phyloP scores from a whole-genome alignment of 2,329 filamentous ascomycete genomes.

The Emmonsiellopsis sp. region DNA sequence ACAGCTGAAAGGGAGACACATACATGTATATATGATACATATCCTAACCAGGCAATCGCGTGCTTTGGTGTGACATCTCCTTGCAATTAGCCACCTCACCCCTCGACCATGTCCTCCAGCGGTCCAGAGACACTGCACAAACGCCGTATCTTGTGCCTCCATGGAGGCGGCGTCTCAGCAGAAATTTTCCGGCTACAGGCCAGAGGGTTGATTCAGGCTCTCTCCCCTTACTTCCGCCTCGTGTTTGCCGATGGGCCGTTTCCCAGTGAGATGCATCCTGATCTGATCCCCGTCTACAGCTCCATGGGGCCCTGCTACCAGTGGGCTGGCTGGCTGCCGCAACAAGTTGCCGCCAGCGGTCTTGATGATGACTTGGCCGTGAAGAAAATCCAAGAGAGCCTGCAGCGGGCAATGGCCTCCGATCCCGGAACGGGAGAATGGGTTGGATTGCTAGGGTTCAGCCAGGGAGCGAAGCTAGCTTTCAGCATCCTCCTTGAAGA shows the following conservation, averaged over 20 bases:
- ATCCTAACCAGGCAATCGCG: too few species aligned
- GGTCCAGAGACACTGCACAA: conserved; percentile 22
- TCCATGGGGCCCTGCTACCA: conserved; percentile 55
- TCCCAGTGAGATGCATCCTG: conserved; percentile 50
- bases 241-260: conserved; percentile 64
- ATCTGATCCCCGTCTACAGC: conserved; percentile 55
- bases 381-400: conserved; percentile 39
- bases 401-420: conserved; percentile 31
- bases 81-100: too few species aligned
- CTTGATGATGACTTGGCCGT: conserved; percentile 31
- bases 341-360: conserved; percentile 44
- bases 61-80: too few species aligned
- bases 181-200: conserved; percentile 59
- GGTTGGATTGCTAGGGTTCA: conserved; percentile 55
- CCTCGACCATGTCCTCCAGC: not conserved
- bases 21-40: too few species aligned
- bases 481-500: conserved; percentile 52
- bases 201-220: conserved; percentile 43
- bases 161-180: conserved; percentile 65
- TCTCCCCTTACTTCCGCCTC: conserved; percentile 54
- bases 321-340: conserved; percentile 54
- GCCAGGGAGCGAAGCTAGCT: conserved; percentile 54
- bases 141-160: conserved; percentile 68
- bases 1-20: too few species aligned
- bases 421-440: conserved; percentile 44